Evolutionary conservation across 805 yeast species (phyloP), one percentile per base, ranked within the genome.

Genomic region (Saturnispora galanensis): DNA sequence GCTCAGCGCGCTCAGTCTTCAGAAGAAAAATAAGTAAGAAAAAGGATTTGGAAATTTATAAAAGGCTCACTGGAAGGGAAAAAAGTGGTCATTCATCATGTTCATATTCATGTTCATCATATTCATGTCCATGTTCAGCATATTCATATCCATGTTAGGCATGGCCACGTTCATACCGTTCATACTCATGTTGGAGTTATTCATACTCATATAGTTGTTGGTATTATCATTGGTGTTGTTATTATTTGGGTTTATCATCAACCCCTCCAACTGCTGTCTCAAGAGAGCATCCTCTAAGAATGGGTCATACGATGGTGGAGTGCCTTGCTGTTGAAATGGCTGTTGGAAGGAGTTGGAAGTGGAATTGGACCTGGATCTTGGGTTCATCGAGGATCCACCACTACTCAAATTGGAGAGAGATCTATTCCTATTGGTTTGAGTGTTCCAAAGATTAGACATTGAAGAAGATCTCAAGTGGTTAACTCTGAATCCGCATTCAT

Each of bases 401-500:
- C 13, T 30, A 31, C 41, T 37, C 15, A 42, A 26, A 31, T 35
- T 42, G 5, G 45, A 42, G 17, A 32, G 29, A 5, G 45, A 42
- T 26, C 38, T 47, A 42, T 44, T 42, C 37, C 44, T 18, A 18
- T 31, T 40, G 11, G 18, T 32, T 7, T 13, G 21, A 32, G 16
- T 21, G n/a, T 31, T 36, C 45, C 41, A 36, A 21, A 36, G 37
- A 32, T 42, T 42, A n/a, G 40, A 36, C 36, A 37, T 21, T 2
- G 45, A 36, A 10, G 45, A 37, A 21, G 40, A 36, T 31, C 41
- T 28, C 10, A 13, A 3, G 17, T n/a, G 16, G 13, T 15, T 39
- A 3, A 49, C 48, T 39, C 61, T 64, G 42, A 89, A 66, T 3
- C 97, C 97, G 50, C 88, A 90, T 62, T 90, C 97, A 53, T 90